Percentiles rank a stretch among this genome's conserved stretches.
Evolutionary conservation across 495 filamentous ascomycete species (phyloP).

Genomic region (Neurospora tetrasperma): DNA sequence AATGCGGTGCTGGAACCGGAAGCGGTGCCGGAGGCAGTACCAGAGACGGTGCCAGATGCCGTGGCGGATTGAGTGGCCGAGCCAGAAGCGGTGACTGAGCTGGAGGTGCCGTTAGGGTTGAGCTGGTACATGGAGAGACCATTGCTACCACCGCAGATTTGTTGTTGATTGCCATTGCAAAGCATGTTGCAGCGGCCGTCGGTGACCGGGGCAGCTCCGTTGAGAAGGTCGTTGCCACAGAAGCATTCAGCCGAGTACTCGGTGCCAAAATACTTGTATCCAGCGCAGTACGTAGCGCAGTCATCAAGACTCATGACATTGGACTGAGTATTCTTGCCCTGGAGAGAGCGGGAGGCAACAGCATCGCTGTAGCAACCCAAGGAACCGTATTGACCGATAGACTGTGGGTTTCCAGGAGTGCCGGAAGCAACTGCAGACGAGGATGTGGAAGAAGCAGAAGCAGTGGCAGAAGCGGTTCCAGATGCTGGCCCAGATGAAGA

Average conservation of each 20-base stretch:
- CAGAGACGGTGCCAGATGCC: background rate
- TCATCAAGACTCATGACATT: conserved; percentile 24
- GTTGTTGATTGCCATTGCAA: conserved; percentile 19
- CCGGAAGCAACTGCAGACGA: conserved; percentile 4
- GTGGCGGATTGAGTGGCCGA: conserved; percentile 6
- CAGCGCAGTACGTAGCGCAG: conserved; percentile 24
- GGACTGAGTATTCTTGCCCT: conserved; percentile 2
- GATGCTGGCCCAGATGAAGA: background rate
- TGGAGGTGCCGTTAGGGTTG: background rate
- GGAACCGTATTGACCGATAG: conserved; percentile 19
- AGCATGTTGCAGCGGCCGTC: conserved; percentile 24
- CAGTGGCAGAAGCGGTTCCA: conserved; percentile 6
- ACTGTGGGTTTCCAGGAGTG: conserved; percentile 17
- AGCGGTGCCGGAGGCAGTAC: background rate
- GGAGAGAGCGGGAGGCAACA: conserved; percentile 13
- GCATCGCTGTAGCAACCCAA: conserved; percentile 30
- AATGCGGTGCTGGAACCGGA: background rate
- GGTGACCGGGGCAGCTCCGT: conserved; percentile 12
- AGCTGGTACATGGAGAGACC: conserved; percentile 25
- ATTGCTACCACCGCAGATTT: conserved; percentile 17
- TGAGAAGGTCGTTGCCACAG: conserved; percentile 24
- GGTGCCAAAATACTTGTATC: conserved; percentile 21
- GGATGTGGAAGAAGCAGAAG: conserved; percentile 23
- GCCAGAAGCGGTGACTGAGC: conserved; percentile 5
- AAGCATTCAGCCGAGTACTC: conserved; percentile 29